A percentile compares a stretch with the other conserved stretches of the same genome.
Conservation (phyloP, 2,329 filamentous ascomycete genomes). For the Ophiostoma australiae region DNA sequence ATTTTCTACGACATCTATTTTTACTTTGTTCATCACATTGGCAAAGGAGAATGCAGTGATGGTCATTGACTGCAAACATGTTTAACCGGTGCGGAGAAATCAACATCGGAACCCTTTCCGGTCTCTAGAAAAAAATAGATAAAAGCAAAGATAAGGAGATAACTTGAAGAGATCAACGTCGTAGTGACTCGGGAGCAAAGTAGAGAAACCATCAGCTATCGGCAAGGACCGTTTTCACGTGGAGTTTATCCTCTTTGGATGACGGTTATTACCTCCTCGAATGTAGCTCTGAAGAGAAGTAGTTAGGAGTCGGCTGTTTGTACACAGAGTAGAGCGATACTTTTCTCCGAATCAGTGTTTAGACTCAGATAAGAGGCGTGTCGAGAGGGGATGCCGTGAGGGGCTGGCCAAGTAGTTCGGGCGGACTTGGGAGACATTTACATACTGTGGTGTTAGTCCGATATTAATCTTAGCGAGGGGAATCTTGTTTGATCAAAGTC, state of each 20-base stretch:
- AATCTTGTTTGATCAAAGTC: too few species aligned
- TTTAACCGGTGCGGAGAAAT: not conserved
- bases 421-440: not conserved
- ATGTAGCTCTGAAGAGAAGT: not conserved
- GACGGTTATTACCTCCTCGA: not conserved
- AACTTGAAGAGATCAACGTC: not conserved
- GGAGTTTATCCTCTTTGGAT: not conserved
- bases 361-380: not conserved
- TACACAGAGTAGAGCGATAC: not conserved
- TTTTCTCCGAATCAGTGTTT: not conserved
- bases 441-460: not conserved
- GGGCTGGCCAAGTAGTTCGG: not conserved
- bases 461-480: not conserved
- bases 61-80: not conserved
- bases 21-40: too few species aligned
- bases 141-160: not conserved
- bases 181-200: not conserved
- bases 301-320: not conserved
- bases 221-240: not conserved
- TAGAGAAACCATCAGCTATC: not conserved
- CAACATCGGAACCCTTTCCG: not conserved
- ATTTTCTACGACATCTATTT: too few species aligned
- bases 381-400: not conserved
- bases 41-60: too few species aligned
- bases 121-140: not conserved